A percentile compares a stretch with the other conserved stretches of the same genome.
Evolutionary conservation across 805 yeast genomes (phyloP).

Genomic region (Jamesozyma gamospora): DNA sequence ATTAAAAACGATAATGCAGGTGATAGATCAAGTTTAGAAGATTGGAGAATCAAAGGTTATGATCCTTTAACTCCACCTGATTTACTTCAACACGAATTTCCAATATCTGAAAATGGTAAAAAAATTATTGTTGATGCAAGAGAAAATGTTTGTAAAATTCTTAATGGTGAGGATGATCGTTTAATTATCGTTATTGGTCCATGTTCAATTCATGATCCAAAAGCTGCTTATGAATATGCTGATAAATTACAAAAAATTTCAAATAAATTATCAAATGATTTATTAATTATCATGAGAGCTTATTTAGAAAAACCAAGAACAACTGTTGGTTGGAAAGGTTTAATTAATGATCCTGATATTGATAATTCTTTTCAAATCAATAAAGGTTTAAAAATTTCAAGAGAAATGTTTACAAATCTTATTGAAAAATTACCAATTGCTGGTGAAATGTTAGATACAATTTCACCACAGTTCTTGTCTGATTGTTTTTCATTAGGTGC

Average conservation of each 20-base stretch:
- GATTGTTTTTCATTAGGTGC: constrained; percentile 93
- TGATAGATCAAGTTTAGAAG: constrained; percentile 69
- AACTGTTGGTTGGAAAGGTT: constrained; percentile 98
- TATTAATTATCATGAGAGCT: constrained; percentile 90
- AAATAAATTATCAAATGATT: constrained; percentile 62
- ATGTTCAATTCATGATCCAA: constrained; percentile 89
- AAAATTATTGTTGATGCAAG: constrained; percentile 69
- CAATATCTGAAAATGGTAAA: constrained; percentile 45
- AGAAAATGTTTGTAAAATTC: constrained; percentile 62
- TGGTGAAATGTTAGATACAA: constrained; percentile 95
- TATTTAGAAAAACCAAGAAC: constrained; percentile 98
- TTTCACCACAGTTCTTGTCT: constrained; percentile 89
- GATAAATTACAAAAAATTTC: constrained; percentile 53
- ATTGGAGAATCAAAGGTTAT: constrained; percentile 76
- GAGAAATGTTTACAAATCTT: constrained; percentile 73
- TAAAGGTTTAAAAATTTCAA: constrained; percentile 81
- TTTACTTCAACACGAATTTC: constrained; percentile 73
- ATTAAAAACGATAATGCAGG: constrained; percentile 76
- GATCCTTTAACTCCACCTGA: constrained; percentile 94
- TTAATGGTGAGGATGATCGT: constrained; percentile 72
- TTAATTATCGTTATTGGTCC: constrained; percentile 88
- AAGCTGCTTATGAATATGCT: constrained; percentile 84
- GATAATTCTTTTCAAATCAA: constrained; percentile 89
- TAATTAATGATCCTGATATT: constrained; percentile 92
- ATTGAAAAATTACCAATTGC: constrained; percentile 86